Evolutionary conservation across 2,329 filamentous ascomycete species (phyloP).

Genomic region (Metarhizium guizhouense): DNA sequence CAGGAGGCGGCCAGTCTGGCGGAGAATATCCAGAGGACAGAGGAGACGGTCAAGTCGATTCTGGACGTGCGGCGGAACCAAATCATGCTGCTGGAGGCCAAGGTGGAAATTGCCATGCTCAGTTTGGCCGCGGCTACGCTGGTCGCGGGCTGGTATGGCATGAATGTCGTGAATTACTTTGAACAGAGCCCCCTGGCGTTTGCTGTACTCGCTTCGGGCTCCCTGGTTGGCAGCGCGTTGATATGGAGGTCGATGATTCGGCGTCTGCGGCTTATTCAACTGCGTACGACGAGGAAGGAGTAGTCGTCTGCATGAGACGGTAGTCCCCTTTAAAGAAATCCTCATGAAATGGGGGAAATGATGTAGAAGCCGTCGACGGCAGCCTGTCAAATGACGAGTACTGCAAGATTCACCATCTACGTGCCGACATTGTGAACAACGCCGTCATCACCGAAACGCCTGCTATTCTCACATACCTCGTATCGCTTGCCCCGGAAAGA

Average conservation of each 20-base stretch:
- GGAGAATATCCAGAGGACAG: slow-evolving; percentile 21
- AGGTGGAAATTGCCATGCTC: slow-evolving; percentile 26
- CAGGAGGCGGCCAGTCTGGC: slow-evolving; percentile 17
- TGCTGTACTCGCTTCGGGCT: slow-evolving; percentile 3
- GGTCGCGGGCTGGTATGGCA: slow-evolving; percentile 25
- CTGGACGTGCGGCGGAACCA: slow-evolving; percentile 27
- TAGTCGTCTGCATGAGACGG: slow-evolving; percentile 16
- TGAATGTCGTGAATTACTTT: slow-evolving; percentile 27
- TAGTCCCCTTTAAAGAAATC: slow-evolving; percentile 15
- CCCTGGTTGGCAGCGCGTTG: slow-evolving; percentile 1
- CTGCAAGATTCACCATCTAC: slow-evolving; percentile 19
- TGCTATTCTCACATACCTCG: slow-evolving; percentile 23
- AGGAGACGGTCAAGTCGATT: slow-evolving; percentile 22
- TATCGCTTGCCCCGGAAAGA: slow-evolving; percentile 13
- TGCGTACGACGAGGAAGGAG: not conserved
- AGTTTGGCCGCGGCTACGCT: slow-evolving; percentile 24
- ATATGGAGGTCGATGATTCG: slow-evolving; percentile 6
- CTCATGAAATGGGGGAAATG: slow-evolving; percentile 11
- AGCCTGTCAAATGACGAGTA: slow-evolving; percentile 21
- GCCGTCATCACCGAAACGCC: slow-evolving; percentile 22
- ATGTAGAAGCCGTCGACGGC: slow-evolving; percentile 19
- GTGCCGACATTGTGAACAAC: slow-evolving; percentile 20
- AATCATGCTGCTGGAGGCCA: slow-evolving; percentile 27
- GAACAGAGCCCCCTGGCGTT: slow-evolving; percentile 23
- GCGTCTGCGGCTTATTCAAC: not conserved